Conservation (phyloP, 768 basidiomycete genomes). For the Mrakia blollopis region DNA sequence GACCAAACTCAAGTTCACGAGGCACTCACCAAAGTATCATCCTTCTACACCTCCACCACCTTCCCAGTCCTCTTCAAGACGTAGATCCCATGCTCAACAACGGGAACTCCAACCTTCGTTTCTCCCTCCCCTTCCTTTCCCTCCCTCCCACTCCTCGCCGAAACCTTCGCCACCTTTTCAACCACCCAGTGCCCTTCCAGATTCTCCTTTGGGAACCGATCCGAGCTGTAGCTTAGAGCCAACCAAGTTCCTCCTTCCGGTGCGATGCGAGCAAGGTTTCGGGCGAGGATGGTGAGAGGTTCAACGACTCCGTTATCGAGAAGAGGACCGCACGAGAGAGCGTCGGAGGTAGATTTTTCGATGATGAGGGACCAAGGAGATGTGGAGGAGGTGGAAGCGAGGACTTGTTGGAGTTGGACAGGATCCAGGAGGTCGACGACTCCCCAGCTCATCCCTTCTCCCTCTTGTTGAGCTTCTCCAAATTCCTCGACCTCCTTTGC, state of each 20-base stretch:
- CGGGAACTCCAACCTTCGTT: background rate
- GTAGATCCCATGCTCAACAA: constrained; percentile 8
- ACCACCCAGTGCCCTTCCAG: constrained; percentile 13
- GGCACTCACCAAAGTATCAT: no score
- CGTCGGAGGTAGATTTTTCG: constrained; percentile 25
- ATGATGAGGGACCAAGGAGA: constrained; percentile 9
- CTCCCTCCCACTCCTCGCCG: background rate
- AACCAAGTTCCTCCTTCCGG: background rate
- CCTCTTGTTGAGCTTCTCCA: background rate
- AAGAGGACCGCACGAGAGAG: constrained; percentile 21
- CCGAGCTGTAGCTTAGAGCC: background rate
- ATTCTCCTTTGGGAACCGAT: background rate
- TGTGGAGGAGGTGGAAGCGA: background rate
- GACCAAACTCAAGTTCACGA: no score
- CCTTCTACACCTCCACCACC: background rate
- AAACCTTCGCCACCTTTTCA: constrained; percentile 9
- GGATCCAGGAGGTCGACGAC: constrained; percentile 10
- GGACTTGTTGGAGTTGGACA: background rate
- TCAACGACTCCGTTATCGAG: background rate
- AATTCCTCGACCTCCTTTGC: background rate
- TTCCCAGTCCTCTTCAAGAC: constrained; percentile 3
- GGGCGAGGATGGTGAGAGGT: constrained; percentile 11
- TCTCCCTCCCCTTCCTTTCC: background rate
- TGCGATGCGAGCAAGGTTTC: background rate
- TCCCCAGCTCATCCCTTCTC: constrained; percentile 12